Percentiles rank a stretch among this genome's conserved stretches.
Conservation (phyloP, 1,284 basidiomycete species). For the Tilletia caries region DNA sequence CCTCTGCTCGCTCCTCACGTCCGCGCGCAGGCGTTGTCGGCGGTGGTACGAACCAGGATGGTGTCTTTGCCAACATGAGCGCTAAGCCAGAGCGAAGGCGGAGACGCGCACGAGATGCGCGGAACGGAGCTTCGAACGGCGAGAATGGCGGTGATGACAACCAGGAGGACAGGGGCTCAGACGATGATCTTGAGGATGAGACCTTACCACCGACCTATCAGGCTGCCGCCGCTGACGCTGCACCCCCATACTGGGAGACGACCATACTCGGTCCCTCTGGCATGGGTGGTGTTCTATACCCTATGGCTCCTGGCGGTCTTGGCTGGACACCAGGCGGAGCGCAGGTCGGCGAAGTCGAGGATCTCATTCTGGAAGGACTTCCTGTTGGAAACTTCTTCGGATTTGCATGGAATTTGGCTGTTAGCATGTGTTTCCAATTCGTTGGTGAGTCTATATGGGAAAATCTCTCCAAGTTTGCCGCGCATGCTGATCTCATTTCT, state of each 20-base stretch:
- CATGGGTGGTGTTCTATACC: slow-evolving; percentile 29
- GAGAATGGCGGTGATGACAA: slow-evolving; percentile 10
- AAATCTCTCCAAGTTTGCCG: not conserved
- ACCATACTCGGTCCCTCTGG: slow-evolving; percentile 65
- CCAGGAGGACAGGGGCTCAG: slow-evolving; percentile 61
- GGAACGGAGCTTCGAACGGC: not conserved
- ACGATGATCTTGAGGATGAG: slow-evolving; percentile 59
- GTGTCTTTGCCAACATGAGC: slow-evolving; percentile 90
- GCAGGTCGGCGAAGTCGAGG: slow-evolving; percentile 55
- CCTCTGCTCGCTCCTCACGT: slow-evolving; percentile 14
- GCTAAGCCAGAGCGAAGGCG: slow-evolving; percentile 71
- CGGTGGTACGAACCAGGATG: slow-evolving; percentile 81
- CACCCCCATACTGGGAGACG: slow-evolving; percentile 95
- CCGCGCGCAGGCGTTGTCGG: slow-evolving; percentile 56
- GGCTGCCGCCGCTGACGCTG: slow-evolving; percentile 81
- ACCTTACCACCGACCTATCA: slow-evolving; percentile 72
- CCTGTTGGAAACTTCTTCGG: slow-evolving; percentile 65
- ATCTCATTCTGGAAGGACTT: slow-evolving; percentile 62
- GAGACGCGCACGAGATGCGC: slow-evolving; percentile 15
- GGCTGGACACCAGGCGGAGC: slow-evolving; percentile 50
- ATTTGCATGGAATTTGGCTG: slow-evolving; percentile 74
- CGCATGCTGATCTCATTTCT: not conserved
- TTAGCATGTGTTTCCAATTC: slow-evolving; percentile 95
- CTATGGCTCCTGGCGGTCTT: slow-evolving; percentile 59
- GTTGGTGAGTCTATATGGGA: slow-evolving; percentile 59